Percentiles rank a stretch among this genome's conserved stretches.
Conservation (phyloP, 2,329 filamentous ascomycete genomes). For the Aspergillus pseudoglaucus region DNA sequence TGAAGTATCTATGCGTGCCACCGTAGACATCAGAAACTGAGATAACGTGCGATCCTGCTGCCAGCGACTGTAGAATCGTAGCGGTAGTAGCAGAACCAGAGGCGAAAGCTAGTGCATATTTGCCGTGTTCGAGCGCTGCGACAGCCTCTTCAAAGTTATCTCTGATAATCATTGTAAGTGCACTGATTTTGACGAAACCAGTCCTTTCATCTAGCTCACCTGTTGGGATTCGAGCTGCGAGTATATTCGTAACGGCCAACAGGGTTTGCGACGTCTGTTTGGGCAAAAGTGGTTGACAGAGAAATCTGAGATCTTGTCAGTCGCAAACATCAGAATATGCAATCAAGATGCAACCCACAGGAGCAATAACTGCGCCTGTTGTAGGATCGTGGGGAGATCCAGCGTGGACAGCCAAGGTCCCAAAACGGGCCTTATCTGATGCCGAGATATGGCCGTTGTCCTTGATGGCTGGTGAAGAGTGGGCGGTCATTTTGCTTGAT, state of each 20-base stretch:
- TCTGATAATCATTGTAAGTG: constrained; percentile 36
- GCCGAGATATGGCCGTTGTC: constrained; percentile 50
- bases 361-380: constrained; percentile 91
- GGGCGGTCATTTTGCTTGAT: constrained; percentile 13
- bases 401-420: constrained; percentile 90
- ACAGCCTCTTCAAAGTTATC: constrained; percentile 90
- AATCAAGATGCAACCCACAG: constrained; percentile 42
- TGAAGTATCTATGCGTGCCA: constrained; percentile 97
- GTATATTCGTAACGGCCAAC: constrained; percentile 90
- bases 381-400: constrained; percentile 82
- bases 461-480: constrained; percentile 7
- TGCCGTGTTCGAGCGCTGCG: constrained; percentile 85
- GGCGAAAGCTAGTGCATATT: constrained; percentile 87
- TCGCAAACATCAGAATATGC: constrained; percentile 1
- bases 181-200: not conserved
- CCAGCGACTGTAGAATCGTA: constrained; percentile 85
- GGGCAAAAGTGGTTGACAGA: constrained; percentile 92
- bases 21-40: constrained; percentile 97
- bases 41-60: constrained; percentile 85
- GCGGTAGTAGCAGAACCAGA: constrained; percentile 93
- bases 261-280: constrained; percentile 78
- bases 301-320: constrained; percentile 57
- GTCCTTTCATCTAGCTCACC: constrained; percentile 31
- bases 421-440: constrained; percentile 73
- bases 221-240: constrained; percentile 88